These are phyloP conservation scores for Myrica gale DNA, from an alignment of 306 rosid species.

Conservation along the genomic window DNA sequence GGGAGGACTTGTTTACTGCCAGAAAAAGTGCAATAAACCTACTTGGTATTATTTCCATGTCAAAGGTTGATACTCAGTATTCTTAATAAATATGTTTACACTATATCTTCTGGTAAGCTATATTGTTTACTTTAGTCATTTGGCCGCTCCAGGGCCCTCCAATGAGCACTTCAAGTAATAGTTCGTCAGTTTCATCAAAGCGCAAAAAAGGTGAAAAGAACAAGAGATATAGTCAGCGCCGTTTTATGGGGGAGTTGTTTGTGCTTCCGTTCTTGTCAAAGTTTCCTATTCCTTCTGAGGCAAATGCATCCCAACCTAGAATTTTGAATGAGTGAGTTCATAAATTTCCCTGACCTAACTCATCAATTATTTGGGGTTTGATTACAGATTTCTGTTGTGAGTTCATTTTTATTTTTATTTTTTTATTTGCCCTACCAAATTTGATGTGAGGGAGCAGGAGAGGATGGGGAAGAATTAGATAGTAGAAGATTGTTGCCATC, in stretches of 20 bases:
- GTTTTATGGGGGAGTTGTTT: slow-evolving; percentile 76
- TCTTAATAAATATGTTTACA: slow-evolving; percentile 17
- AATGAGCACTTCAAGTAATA: slow-evolving; percentile 34
- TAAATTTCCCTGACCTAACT: slow-evolving; percentile 18
- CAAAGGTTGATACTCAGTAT: slow-evolving; percentile 55
- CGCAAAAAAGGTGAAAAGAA: slow-evolving; percentile 79
- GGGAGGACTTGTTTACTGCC: slow-evolving; percentile 85
- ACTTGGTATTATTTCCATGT: slow-evolving; percentile 78
- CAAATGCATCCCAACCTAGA: slow-evolving; percentile 47
- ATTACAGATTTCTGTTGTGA: background rate
- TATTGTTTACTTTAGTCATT: slow-evolving; percentile 26
- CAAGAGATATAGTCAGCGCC: slow-evolving; percentile 45
- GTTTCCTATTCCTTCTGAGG: slow-evolving; percentile 71
- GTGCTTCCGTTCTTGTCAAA: slow-evolving; percentile 89
- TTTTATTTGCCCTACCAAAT: slow-evolving; percentile 8
- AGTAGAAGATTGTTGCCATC: background rate
- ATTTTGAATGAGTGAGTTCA: slow-evolving; percentile 64
- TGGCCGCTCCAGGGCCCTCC: slow-evolving; percentile 68
- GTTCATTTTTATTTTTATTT: slow-evolving; percentile 14
- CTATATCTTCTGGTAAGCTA: slow-evolving; percentile 19
- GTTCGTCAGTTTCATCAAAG: slow-evolving; percentile 55
- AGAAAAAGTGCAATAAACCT: slow-evolving; percentile 85
- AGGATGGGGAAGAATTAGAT: slow-evolving; percentile 8
- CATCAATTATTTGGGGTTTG: slow-evolving; percentile 10
- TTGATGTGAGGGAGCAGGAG: background rate